phyloP scores from a whole-genome alignment of 2,329 filamentous ascomycete species.

The Ascochyta lentis region DNA sequence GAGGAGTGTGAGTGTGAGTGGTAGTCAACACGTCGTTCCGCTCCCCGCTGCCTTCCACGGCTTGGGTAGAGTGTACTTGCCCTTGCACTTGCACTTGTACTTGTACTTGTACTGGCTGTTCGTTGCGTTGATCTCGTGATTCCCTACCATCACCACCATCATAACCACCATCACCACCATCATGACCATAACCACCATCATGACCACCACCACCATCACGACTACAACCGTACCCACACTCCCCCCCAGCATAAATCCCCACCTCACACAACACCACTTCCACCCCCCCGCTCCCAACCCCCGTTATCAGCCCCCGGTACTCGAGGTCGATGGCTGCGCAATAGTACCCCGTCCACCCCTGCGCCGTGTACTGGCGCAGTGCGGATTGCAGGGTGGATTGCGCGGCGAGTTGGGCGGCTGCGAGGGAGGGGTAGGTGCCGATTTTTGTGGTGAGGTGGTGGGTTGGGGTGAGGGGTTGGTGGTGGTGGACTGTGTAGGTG shows the following conservation, averaged over 20 bases:
- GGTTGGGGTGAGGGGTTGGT: neutral
- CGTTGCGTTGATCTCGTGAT: too few species aligned
- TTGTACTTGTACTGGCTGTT: too few species aligned
- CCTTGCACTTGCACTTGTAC: too few species aligned
- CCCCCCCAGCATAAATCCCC: neutral
- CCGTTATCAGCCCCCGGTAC: neutral
- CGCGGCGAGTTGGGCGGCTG: neutral
- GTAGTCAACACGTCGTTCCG: too few species aligned
- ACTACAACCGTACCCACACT: too few species aligned
- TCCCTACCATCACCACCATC: too few species aligned
- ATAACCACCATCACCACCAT: too few species aligned
- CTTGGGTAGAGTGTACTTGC: too few species aligned
- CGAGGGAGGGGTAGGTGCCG: neutral
- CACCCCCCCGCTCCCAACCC: neutral
- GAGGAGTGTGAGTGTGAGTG: too few species aligned
- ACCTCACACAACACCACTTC: neutral
- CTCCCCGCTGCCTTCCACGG: too few species aligned
- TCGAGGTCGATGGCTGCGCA: neutral
- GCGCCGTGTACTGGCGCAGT: neutral
- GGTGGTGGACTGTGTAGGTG: neutral
- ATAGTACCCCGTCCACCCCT: neutral
- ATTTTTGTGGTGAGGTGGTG: neutral
- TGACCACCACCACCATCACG: too few species aligned
- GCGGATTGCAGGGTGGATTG: neutral
- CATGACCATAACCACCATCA: too few species aligned